These are phyloP conservation scores for Xylaria sp. DNA, from an alignment of 2,329 filamentous ascomycete genomes.

Conservation along the genomic window DNA sequence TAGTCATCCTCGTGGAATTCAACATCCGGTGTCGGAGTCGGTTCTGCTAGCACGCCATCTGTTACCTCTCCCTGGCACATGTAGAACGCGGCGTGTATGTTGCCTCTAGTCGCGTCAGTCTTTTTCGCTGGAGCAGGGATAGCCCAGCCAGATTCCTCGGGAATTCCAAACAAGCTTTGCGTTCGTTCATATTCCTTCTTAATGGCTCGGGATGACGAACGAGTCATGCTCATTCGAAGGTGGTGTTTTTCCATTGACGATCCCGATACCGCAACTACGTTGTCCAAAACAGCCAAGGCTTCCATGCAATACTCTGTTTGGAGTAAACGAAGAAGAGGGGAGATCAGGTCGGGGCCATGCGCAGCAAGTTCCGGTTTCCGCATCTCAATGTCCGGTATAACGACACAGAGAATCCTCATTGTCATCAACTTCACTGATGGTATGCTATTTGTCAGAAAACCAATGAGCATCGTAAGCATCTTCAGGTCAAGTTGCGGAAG, in stretches of 20 bases:
- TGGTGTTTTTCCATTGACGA: slow-evolving; percentile 95
- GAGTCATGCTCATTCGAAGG: slow-evolving; percentile 97
- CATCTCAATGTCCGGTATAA: slow-evolving; percentile 94
- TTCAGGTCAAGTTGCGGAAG: slow-evolving; percentile 85
- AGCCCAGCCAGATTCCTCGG: slow-evolving; percentile 95
- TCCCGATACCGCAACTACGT: slow-evolving; percentile 93
- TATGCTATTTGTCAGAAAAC: slow-evolving; percentile 86
- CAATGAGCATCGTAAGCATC: slow-evolving; percentile 89
- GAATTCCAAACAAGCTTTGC: slow-evolving; percentile 95
- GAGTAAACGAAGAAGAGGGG: slow-evolving; percentile 85
- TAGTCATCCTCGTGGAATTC: slow-evolving; percentile 94
- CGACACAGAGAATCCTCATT: slow-evolving; percentile 86
- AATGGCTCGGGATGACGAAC: slow-evolving; percentile 83
- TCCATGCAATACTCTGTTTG: slow-evolving; percentile 96
- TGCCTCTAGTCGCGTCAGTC: slow-evolving; percentile 84
- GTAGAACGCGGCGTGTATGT: slow-evolving; percentile 96
- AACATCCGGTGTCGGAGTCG: slow-evolving; percentile 81
- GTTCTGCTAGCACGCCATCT: slow-evolving; percentile 67
- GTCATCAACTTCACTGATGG: slow-evolving; percentile 93
- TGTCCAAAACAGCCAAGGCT: slow-evolving; percentile 89
- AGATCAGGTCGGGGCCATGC: slow-evolving; percentile 94
- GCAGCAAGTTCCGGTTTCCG: slow-evolving; percentile 87
- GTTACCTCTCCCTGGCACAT: slow-evolving; percentile 79
- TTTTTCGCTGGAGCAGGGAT: slow-evolving; percentile 93
- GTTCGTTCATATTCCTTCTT: slow-evolving; percentile 95